Evolutionary conservation across 1,284 basidiomycete genomes (phyloP).

Genomic region (Sutorius eximius): DNA sequence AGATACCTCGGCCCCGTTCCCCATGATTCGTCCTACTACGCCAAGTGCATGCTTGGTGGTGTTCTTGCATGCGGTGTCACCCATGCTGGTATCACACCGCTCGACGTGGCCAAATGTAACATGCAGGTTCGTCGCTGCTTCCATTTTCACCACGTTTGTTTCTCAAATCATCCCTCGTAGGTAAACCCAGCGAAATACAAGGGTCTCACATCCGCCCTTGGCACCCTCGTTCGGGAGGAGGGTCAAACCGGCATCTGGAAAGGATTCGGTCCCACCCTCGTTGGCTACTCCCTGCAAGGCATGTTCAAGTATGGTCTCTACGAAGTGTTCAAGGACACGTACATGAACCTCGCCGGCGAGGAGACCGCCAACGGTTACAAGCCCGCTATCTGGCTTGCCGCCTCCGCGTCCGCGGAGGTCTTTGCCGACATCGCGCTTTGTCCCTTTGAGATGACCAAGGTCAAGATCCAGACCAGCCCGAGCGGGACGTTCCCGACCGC

Average conservation of each 20-base stretch:
- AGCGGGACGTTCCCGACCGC: constrained; percentile 70
- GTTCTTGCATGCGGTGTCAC: constrained; percentile 91
- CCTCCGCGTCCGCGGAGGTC: constrained; percentile 90
- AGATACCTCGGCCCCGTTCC: constrained; percentile 71
- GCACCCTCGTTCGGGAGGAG: constrained; percentile 79
- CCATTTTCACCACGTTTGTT: neutral
- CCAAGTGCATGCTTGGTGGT: constrained; percentile 87
- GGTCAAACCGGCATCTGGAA: constrained; percentile 88
- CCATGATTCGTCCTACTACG: constrained; percentile 71
- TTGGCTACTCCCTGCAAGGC: constrained; percentile 96
- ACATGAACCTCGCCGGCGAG: constrained; percentile 84
- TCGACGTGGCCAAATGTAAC: constrained; percentile 96
- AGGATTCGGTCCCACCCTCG: constrained; percentile 87
- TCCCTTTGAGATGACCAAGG: constrained; percentile 81
- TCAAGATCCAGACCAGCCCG: constrained; percentile 78
- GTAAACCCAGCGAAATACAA: constrained; percentile 78
- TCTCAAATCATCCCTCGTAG: neutral
- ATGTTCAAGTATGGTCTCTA: constrained; percentile 97
- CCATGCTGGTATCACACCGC: constrained; percentile 90
- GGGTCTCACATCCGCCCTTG: constrained; percentile 73
- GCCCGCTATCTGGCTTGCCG: constrained; percentile 91
- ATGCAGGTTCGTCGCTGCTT: constrained; percentile 75
- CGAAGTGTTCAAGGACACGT: constrained; percentile 92
- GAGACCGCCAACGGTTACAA: constrained; percentile 87
- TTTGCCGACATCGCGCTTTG: constrained; percentile 90